Evolutionary conservation across 208 protist genomes (phyloP).

Genomic region (Acanthamoeba triangularis): DNA sequence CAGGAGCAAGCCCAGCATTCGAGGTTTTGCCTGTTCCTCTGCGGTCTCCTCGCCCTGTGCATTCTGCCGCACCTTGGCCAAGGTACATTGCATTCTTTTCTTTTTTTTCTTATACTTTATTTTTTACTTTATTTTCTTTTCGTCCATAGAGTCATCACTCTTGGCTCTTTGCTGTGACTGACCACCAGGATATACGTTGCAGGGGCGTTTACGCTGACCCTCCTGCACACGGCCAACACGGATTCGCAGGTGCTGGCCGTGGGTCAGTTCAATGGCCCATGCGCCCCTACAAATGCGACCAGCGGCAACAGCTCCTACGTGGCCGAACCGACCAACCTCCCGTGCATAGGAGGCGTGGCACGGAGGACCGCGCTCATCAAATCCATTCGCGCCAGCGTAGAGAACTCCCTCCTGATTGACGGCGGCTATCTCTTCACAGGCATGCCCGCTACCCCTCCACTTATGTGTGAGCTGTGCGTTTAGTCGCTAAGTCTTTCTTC

Average conservation of each 20-base stretch:
- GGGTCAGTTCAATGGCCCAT: background rate
- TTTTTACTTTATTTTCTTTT: no score
- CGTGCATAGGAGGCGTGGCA: background rate
- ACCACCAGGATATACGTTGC: background rate
- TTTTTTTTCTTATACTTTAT: no score
- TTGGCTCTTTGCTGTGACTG: background rate
- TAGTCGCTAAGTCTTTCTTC: background rate
- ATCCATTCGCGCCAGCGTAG: background rate
- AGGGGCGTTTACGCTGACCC: background rate
- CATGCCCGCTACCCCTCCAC: background rate
- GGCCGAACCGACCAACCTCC: background rate
- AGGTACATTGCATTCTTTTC: no score
- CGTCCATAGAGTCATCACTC: no score
- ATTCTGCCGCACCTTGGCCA: no score
- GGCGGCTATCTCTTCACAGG: conserved; percentile 14
- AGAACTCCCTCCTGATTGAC: conserved; percentile 32
- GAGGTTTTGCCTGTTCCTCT: no score
- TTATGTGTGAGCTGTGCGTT: no score
- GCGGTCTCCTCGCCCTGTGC: no score
- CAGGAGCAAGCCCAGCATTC: no score
- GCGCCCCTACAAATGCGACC: background rate
- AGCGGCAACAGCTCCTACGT: conserved; percentile 9
- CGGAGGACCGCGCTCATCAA: background rate
- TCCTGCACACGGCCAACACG: conserved; percentile 27
- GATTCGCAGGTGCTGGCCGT: conserved; percentile 37